These are phyloP conservation scores for Litchi chinensis DNA, from an alignment of 345 rosid genomes.

Conservation along the genomic window DNA sequence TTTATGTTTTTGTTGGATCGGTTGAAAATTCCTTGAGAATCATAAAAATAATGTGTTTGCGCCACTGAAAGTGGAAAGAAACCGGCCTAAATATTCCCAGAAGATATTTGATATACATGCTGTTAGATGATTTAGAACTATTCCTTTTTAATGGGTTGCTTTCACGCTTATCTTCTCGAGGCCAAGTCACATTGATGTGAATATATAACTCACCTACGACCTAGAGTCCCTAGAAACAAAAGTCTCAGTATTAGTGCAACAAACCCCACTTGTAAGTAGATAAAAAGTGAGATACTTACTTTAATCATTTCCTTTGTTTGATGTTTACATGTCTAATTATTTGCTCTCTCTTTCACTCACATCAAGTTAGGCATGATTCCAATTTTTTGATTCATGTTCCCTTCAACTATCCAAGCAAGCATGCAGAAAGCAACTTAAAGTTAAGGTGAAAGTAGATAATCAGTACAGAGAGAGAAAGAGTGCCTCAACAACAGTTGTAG, in stretches of 20 bases:
- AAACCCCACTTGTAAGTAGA: constrained; percentile 15
- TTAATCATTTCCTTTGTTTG: constrained; percentile 15
- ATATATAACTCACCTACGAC: constrained; percentile 22
- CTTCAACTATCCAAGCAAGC: constrained; percentile 10
- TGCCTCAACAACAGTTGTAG: too few relatives aligned
- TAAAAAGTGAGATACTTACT: constrained; percentile 11
- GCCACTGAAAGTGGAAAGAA: constrained; percentile 9
- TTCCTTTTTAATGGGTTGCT: constrained; percentile 26
- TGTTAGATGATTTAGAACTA: constrained; percentile 12
- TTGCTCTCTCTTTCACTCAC: constrained; percentile 6
- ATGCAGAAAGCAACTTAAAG: constrained; percentile 20
- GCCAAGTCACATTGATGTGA: constrained; percentile 23
- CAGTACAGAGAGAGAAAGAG: background rate
- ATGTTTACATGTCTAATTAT: constrained; percentile 7
- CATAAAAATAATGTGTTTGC: background rate
- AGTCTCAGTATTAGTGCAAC: constrained; percentile 7
- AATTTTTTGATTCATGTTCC: background rate
- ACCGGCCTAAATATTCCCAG: constrained; percentile 23
- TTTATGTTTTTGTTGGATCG: background rate
- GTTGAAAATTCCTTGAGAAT: background rate
- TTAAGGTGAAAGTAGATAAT: background rate
- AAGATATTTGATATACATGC: background rate
- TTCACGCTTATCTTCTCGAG: constrained; percentile 19
- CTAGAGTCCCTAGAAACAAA: constrained; percentile 8
- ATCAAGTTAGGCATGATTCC: constrained; percentile 25